phyloP scores from a whole-genome alignment of 2,329 filamentous ascomycete genomes.

The Apiospora arundinis region DNA sequence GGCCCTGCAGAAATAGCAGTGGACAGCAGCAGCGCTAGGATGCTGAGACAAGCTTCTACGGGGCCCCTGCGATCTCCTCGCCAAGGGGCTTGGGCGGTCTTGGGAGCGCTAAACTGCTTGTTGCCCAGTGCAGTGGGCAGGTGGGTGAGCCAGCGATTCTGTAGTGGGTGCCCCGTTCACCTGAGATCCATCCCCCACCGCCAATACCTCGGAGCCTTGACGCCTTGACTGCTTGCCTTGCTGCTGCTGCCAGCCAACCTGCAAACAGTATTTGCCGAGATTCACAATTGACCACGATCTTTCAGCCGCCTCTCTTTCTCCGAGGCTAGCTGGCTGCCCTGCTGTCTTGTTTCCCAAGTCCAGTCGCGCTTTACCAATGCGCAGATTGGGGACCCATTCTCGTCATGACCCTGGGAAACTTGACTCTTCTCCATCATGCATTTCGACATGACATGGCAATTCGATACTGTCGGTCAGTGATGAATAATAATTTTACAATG shows the following conservation, averaged over 20 bases:
- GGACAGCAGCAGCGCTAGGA: not conserved
- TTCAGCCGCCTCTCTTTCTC: not conserved
- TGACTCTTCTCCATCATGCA: too few relatives aligned
- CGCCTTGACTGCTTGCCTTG: too few relatives aligned
- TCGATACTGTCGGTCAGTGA: too few relatives aligned
- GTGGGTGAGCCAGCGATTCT: too few relatives aligned
- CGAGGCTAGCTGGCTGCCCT: too few relatives aligned
- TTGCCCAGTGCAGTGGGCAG: not conserved
- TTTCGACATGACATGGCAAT: too few relatives aligned
- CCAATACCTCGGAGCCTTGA: not conserved
- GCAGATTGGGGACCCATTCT: too few relatives aligned
- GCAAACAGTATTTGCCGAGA: not conserved
- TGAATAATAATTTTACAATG: too few relatives aligned
- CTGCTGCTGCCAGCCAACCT: too few relatives aligned
- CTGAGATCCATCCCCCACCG: conserved; percentile 8
- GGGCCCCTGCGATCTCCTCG: conserved; percentile 1
- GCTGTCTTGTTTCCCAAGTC: too few relatives aligned
- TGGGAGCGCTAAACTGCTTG: not conserved
- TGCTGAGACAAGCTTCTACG: conserved; percentile 15
- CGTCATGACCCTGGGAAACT: too few relatives aligned
- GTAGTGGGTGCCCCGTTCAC: not conserved
- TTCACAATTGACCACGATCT: not conserved
- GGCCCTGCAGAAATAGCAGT: not conserved
- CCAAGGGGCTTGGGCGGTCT: not conserved
- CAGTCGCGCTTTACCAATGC: too few relatives aligned